Base-by-base conservation (phyloP, 108 stramenopile species). In the Fragilaria crotonensis region DNA sequence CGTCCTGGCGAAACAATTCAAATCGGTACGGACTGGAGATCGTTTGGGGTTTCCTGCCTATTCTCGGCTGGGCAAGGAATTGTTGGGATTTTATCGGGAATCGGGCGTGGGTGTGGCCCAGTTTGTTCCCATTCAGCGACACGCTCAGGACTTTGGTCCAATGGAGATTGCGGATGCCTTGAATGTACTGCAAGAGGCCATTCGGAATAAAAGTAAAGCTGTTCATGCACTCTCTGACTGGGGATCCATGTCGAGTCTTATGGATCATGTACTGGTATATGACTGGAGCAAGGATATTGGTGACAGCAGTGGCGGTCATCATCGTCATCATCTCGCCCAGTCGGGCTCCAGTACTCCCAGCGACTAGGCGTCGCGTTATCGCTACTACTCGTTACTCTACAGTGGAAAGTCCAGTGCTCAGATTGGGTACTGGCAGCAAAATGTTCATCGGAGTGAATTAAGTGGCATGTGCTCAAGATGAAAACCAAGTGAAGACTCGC, bases 1-100 rank as follows among this genome's bases (percentile, higher is more conserved):
- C 48, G 73, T 84, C 11, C 53, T 84, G 52, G 79, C 79, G 17
- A 80, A 78, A 46, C 62, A 76, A 36, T 84, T 69, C 79, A 80
- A 84, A 45, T 67, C 72, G 0, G 25, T 80, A 52, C 61, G 62
- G 5, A 76, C 67, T 45, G 72, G 76, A 2, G 64, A 77, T 54
- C 60, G 54, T 9, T 53, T 80, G 25, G 83, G 83, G 0, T 80
- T 84, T 57, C 83, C 83, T 1, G 75, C 75, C 20, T 84, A 75
- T 61, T 77, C 55, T 48, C 7, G 36, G 14, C 62, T 48, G 7
- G 51, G 54, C 25, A 75, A 76, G 57, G 71, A 80, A 56, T 64
- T 84, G 32, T 59, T 84, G 44, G 83, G 83, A 5, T 84, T 84
- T 58, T 79, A 63, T 48, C 50, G 67, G 3, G 65, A 66, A 29